Base-by-base conservation (phyloP, 192 early-diverging fungal genomes). In the Backusella parvicylindrica region DNA sequence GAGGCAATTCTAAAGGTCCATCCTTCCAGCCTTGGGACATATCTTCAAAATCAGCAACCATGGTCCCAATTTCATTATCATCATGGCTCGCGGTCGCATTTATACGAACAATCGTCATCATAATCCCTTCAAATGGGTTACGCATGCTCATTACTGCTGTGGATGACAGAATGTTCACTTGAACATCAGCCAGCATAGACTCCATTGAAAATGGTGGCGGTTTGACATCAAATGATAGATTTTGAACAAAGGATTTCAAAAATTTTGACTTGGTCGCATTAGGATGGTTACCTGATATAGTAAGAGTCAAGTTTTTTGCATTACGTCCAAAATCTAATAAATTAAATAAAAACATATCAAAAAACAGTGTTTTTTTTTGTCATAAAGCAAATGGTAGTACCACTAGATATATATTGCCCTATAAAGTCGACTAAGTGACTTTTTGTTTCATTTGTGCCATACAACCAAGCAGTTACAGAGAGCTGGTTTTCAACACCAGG, bases 131-230 rank as follows among this genome's bases (percentile, higher is more conserved):
- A 66, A 82, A 79, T 8, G 81, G 76, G 36, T 82, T 82, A 18
- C 41, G 32, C 15, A 82, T 37, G 38, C 74, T 79, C 35, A 78
- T 26, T 6, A 78, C 41, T 16, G 63, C 72, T 2, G 77, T 76
- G 3, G 81, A 82, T 49, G 81, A 82, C 6, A 82, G 36, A 15
- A 82, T 66, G n/a, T 79, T 76, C 43, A 82, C 75, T 26, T 78
- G 73, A 26, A 68, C 50, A 23, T 75, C 68, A 23, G 74, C 31
- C 35, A 82, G 38, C 35, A 82, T 28, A 30, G 77, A 12, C 13
- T 21, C 35, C 26, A 73, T 60, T 30, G 50, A 23, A 33, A 82
- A 63, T 2, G 33, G 53, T 36, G 81, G 81, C 12, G 71, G 56
- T 2, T 56, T 63, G 37, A 73, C 60, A 26, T 38, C 41, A 49